Conservation (phyloP, 1,284 basidiomycete genomes). For the Heterobasidion annosum region DNA sequence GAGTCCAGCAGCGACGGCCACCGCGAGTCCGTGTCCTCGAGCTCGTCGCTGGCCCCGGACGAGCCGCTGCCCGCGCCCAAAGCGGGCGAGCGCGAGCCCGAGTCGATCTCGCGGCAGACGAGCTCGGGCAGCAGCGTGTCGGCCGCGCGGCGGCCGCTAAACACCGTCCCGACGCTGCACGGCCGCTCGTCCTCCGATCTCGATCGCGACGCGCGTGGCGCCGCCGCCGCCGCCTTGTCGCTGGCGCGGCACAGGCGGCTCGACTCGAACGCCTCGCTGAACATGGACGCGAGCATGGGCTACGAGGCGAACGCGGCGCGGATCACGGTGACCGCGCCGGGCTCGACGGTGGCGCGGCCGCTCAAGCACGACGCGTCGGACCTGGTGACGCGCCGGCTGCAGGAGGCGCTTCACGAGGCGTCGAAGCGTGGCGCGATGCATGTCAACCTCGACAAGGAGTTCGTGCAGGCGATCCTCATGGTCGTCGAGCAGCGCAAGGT, state of each 20-base stretch:
- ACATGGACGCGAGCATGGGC: slow-evolving; percentile 6
- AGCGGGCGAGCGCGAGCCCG: not conserved
- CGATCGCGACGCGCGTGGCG: not conserved
- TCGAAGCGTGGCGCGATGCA: slow-evolving; percentile 54
- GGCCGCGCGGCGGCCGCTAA: not conserved
- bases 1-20: slow-evolving; percentile 3
- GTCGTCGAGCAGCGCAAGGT: slow-evolving; percentile 63
- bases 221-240: not conserved
- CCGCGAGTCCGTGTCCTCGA: not conserved
- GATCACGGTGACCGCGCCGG: slow-evolving; percentile 38
- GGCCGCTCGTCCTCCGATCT: slow-evolving; percentile 6
- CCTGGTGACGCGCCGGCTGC: slow-evolving; percentile 40
- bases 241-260: slow-evolving; percentile 10
- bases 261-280: slow-evolving; percentile 14
- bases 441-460: slow-evolving; percentile 64
- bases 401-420: slow-evolving; percentile 56
- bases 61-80: not conserved
- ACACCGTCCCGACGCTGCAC: not conserved
- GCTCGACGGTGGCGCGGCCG: slow-evolving; percentile 19
- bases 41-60: not conserved
- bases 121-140: not conserved
- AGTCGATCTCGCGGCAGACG: not conserved
- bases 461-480: slow-evolving; percentile 67
- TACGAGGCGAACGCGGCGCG: slow-evolving; percentile 16
- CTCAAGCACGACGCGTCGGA: slow-evolving; percentile 33